A percentile compares a stretch with the other conserved stretches of the same genome.
Conservation (phyloP, 257 asterid genomes). For the Primulina tabacum region DNA sequence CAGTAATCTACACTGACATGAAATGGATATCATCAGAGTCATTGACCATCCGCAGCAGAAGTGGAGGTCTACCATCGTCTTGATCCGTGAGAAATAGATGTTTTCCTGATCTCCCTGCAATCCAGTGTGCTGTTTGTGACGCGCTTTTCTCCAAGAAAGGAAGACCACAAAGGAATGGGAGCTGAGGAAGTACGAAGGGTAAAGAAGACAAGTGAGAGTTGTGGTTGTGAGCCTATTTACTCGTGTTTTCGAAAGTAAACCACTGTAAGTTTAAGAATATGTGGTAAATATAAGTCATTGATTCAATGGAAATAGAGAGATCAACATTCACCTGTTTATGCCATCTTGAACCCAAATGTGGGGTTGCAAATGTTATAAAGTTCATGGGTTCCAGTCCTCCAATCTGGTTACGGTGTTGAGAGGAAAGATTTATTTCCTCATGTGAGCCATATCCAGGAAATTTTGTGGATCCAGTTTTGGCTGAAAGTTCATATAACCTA, state of each 20-base stretch:
- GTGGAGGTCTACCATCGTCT: conserved; percentile 76
- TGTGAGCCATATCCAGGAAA: conserved; percentile 30
- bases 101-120: conserved; percentile 89
- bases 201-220: background rate
- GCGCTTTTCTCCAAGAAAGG: conserved; percentile 80
- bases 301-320: background rate
- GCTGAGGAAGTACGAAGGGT: conserved; percentile 37
- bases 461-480: conserved; percentile 25
- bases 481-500: conserved; percentile 44
- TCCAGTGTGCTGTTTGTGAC: conserved; percentile 78
- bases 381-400: conserved; percentile 85
- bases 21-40: conserved; percentile 67
- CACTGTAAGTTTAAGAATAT: background rate
- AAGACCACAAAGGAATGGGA: conserved; percentile 88
- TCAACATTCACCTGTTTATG: conserved; percentile 60
- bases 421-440: conserved; percentile 30
- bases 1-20: conserved; percentile 49
- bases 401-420: conserved; percentile 29
- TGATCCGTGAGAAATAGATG: conserved; percentile 86
- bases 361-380: conserved; percentile 87
- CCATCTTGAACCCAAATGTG: conserved; percentile 88
- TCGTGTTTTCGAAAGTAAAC: background rate
- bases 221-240: background rate
- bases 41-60: conserved; percentile 72
- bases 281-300: background rate